These are phyloP conservation scores for Artemisia annua DNA, from an alignment of 129 eudicot genomes.

Conservation along the genomic window DNA sequence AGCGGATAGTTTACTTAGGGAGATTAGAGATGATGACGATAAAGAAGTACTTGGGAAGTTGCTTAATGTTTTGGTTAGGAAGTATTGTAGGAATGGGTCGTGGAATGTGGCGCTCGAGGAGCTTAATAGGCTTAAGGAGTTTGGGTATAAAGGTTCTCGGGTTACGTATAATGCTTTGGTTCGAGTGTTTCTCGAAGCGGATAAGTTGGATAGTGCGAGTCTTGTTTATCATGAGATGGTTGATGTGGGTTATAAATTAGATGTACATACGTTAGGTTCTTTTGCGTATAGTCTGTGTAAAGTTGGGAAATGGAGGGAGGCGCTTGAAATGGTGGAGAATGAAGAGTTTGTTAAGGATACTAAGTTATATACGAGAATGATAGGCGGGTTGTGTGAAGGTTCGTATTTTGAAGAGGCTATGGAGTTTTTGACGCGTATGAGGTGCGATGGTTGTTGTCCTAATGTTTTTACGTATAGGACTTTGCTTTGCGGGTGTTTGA, in stretches of 20 bases:
- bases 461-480: conserved; percentile 71
- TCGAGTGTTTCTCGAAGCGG: conserved; percentile 63
- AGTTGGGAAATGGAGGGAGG: conserved; percentile 75
- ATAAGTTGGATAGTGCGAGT: conserved; percentile 53
- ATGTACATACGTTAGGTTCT: conserved; percentile 56
- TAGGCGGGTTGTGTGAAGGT: conserved; percentile 87
- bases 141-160: conserved; percentile 72
- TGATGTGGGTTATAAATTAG: conserved; percentile 53
- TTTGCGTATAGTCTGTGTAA: conserved; percentile 67
- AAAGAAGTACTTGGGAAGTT: conserved; percentile 61
- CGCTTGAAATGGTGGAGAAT: conserved; percentile 60
- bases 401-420: conserved; percentile 94
- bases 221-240: conserved; percentile 72
- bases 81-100: conserved; percentile 53
- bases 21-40: conserved; percentile 60
- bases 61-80: conserved; percentile 70
- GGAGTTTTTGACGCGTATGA: conserved; percentile 78
- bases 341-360: conserved; percentile 73
- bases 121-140: conserved; percentile 82
- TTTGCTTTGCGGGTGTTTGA: conserved; percentile 83
- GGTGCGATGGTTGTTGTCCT: conserved; percentile 65
- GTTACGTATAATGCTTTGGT: conserved; percentile 71
- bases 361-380: conserved; percentile 70
- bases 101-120: conserved; percentile 90
- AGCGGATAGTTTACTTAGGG: conserved; percentile 44